Conservation (phyloP, 2,329 filamentous ascomycete species). For the Beauveria asiatica region DNA sequence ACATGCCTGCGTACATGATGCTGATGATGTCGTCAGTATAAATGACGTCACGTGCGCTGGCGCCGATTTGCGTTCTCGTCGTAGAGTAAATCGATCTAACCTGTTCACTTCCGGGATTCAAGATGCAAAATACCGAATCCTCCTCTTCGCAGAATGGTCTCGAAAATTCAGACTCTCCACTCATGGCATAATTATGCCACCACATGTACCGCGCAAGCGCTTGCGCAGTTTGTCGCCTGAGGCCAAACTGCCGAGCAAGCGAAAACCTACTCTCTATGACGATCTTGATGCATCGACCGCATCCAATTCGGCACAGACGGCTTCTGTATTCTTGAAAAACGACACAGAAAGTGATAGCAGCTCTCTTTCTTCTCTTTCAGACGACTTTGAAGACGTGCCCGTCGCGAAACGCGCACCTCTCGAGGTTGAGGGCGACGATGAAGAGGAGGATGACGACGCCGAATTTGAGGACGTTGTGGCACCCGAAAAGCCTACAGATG, state of each 20-base stretch:
- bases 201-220: conserved; percentile 59
- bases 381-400: conserved; percentile 53
- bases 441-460: conserved; percentile 47
- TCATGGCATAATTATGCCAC: conserved; percentile 47
- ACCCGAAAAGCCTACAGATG: conserved; percentile 18
- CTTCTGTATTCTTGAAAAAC: conserved; percentile 33
- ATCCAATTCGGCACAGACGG: conserved; percentile 33
- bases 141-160: neutral
- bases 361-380: conserved; percentile 46
- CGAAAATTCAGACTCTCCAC: no score
- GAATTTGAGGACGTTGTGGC: conserved; percentile 52
- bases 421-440: conserved; percentile 29
- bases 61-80: neutral
- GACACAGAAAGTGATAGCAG: conserved; percentile 39
- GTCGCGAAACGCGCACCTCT: conserved; percentile 48
- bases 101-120: neutral
- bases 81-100: neutral
- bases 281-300: conserved; percentile 46
- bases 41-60: conserved; percentile 9
- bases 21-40: neutral
- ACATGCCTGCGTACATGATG: neutral
- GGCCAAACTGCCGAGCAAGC: conserved; percentile 20
- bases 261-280: conserved; percentile 53
- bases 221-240: conserved; percentile 33
- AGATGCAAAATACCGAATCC: neutral